Base-by-base conservation (phyloP, 495 filamentous ascomycete genomes). In the Tricharina praecox region DNA sequence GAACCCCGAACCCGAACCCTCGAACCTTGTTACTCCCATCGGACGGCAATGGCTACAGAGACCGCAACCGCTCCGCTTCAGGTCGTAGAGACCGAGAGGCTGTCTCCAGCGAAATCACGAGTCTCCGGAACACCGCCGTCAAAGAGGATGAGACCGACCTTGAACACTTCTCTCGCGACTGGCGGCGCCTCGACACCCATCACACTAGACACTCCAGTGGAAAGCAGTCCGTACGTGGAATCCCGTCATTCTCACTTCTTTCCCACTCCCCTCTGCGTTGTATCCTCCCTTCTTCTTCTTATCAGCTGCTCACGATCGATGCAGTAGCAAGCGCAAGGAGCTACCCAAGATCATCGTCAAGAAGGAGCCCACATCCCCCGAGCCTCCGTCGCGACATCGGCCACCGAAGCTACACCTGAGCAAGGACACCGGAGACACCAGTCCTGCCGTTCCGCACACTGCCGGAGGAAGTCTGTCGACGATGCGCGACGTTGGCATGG, bases 401-500 rank as follows among this genome's bases (percentile, higher is more conserved):
- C 90, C 90, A 19, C 78, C 82, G 50, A 85, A 80, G 61, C 71
- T 97, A 45, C 87, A 95, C 64, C 76, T 97, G 8, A 16, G 9
- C 15, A 83, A 81, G 4, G 76, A 75, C 30, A 68, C 74, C 3
- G 63, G 52, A 32, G 72, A 64, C 56, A 70, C 67, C 47, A 62
- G 69, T 51, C 67, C 68, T 50, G 77, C 68, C 53, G 45, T 48
- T 13, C 45, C 45, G 18, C 76, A 69, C 58, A 79, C 77, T 23
- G 77, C 81, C 2, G 84, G 74, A 32, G 77, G 80, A 19, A 85
- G 81, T 21, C 70, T 93, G 65, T 90, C 84, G 4, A 77, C 79
- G 23, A 88, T 95, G 66, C 86, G 94, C 56, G 80, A 93, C 60
- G 84, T 97, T 11, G 90, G 90, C 35, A 72, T 96, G 48, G 87